Evolutionary conservation across 139 green algal genomes (phyloP), one percentile per base, ranked within the genome.

Genomic region (Ulvella scutata): DNA sequence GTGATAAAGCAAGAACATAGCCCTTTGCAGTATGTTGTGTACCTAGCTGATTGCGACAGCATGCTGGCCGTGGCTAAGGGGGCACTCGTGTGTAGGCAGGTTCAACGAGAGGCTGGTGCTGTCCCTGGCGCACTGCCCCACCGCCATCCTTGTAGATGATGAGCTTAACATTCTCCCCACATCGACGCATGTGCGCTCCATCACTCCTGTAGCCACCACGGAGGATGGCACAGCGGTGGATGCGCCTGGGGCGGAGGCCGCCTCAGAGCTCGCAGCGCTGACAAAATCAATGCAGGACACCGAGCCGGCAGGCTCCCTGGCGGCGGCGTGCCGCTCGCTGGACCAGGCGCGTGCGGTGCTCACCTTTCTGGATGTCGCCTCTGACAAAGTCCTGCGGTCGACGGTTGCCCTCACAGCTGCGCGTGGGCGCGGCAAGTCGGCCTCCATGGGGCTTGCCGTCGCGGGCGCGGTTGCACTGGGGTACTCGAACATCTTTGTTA

Each of bases 41-140:
- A n/a, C n/a, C n/a, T n/a, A n/a, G n/a, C n/a, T n/a, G n/a, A n/a
- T n/a, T n/a, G n/a, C n/a, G n/a, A n/a, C n/a, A n/a, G n/a, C n/a
- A n/a, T n/a, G n/a, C n/a, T n/a, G n/a, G n/a, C n/a, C n/a, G n/a
- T n/a, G n/a, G n/a, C n/a, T n/a, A n/a, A n/a, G n/a, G n/a, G 40
- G 7, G 51, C 17, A 26, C 51, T 6, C 13, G 7, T 74, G 76
- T 28, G 80, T 87, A 81, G 89, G 84, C 21, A 86, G 94, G 34
- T 98, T 99, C 87, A 99, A 99, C 80, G 95, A 99, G 87, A 89
- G 95, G 20, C 81, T 99, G 77, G 93, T 97, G 75, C 87, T 99
- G 73, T 94, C 86, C 0, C 84, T 99, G 67, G 91, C 94, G 20
- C 83, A 77, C 72, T 94, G 86, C 80, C 83, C 79, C 4, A 83